Base-by-base conservation (phyloP, 441 rosid genomes). In the Daphne laureola region DNA sequence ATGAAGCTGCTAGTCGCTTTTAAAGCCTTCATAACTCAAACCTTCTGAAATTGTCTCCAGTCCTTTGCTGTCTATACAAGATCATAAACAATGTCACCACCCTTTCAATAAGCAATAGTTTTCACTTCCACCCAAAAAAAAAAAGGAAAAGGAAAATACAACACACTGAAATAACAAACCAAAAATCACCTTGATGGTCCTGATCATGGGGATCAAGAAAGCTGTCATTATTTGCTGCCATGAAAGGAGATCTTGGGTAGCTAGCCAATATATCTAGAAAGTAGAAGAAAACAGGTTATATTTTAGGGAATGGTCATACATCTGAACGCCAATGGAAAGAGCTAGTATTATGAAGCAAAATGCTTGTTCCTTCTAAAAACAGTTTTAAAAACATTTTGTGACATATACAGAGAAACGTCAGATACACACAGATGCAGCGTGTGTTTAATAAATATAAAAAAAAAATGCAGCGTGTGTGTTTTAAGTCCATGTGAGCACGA, bases 1-100 rank as follows among this genome's bases (percentile, higher is more conserved):
- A 77, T 84, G 61, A 17, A 35, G 51, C 73, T 78, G 51, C 73
- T 78, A 86, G 61, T 83, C 81, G 65, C 86, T 84, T 67, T 88
- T 84, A 59, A 82, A 74, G 55, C 77, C 80, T 31, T 86, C 92
- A 63, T 78, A 86, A 79, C 85, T 86, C 72, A 84, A 67, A 56
- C 95, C 87, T 82, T 93, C 96, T 21, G 90, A 86, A 67, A 86
- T 84, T 49, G 91, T 76, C 52, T 86, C 97, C 76, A 89, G 67
- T 73, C 95, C 80, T 69, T 63, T 84, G 66, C 67, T 83, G 61
- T 84, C 94, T 55, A 96, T 89, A 66, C 48, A 71, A 63, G 46
- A 58, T 66, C 72, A 31, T 31, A 71, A 46, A 50, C 35, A 31
- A 58, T 59, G 38, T 17, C 23, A 35, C 47, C 47, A 49, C 2